Evolutionary conservation across 345 rosid species (phyloP).

Genomic region (Eucalyptus sp.): DNA sequence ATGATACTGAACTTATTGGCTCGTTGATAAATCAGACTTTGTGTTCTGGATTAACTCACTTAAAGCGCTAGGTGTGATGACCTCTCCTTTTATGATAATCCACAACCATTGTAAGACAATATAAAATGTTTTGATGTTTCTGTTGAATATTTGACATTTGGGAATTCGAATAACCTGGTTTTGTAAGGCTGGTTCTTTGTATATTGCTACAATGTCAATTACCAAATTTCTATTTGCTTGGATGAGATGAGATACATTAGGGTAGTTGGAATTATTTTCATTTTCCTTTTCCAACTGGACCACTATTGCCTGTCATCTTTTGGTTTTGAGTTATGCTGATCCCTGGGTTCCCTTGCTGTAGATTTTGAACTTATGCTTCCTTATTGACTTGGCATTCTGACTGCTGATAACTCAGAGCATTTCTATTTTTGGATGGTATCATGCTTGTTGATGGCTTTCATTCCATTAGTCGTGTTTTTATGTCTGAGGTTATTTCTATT

Average conservation of each 20-base stretch:
- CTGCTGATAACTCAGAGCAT: neutral
- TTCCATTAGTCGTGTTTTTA: neutral
- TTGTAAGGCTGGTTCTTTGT: neutral
- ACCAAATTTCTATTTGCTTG: neutral
- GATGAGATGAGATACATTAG: neutral
- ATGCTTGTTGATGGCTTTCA: neutral
- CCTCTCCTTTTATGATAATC: neutral
- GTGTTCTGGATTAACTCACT: neutral
- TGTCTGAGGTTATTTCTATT: neutral
- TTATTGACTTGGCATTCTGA: neutral
- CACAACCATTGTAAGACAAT: neutral
- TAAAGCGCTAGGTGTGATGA: neutral
- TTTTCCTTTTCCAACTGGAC: neutral
- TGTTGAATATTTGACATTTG: neutral
- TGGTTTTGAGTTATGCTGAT: neutral
- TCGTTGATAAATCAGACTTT: neutral
- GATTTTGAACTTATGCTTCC: neutral
- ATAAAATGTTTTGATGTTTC: neutral
- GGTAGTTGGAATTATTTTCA: neutral
- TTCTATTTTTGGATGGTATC: neutral
- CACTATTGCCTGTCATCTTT: neutral
- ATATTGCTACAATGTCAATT: neutral
- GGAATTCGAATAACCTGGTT: neutral
- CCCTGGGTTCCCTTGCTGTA: neutral
- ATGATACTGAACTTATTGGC: neutral